Evolutionary conservation across 176 grass and related monocot species (phyloP), one percentile per base, ranked within the genome.

Genomic region (maize (Zea mays)): DNA sequence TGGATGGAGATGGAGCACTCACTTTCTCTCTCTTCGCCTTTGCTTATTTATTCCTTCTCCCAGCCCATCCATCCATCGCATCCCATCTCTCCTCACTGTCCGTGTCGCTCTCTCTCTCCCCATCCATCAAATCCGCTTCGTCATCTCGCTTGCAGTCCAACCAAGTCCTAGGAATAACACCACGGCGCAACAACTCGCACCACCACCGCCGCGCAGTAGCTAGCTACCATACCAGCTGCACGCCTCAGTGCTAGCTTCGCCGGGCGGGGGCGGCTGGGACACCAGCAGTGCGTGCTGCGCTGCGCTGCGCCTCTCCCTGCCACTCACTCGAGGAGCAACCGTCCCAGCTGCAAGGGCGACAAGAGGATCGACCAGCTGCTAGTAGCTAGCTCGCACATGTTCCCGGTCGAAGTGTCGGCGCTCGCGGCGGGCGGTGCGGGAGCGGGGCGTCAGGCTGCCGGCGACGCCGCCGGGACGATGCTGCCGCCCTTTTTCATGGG

Each of bases 401-500:
- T 89, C 69, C 87, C 82, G 36, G 66, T 16, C 1, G 82, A 89
- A 43, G 77, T 76, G 42, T 65, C 82, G 49, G 60, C 72, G 76
- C 39, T 59, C 21, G 44, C 52, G 11, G 51, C 14, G 39, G 27
- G 58, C 59, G 52, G 20, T 43, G 86, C 40, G 64, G 57, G 47
- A 13, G 42, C 10, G 63, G 55, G 70, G 71, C 61, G 61, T 61
- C 77, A 87, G 42, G 80, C 60, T 19, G 67, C 41, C 0, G 71
- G 50, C 41, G 47, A 87, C 51, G 85, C 67, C 45, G 78, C 34
- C 10, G 70, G 40, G 27, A 27, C 75, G 64, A 81, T 88, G 71
- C 76, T 88, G 57, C 86, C 81, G 65, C 86, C 86, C 48, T 88
- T 88, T 58, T 88, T 88, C 86, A 71, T 88, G 85, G 74, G 44